Evolutionary conservation across 192 early-diverging fungal species (phyloP).

Genomic region (Paraglomus occultum): DNA sequence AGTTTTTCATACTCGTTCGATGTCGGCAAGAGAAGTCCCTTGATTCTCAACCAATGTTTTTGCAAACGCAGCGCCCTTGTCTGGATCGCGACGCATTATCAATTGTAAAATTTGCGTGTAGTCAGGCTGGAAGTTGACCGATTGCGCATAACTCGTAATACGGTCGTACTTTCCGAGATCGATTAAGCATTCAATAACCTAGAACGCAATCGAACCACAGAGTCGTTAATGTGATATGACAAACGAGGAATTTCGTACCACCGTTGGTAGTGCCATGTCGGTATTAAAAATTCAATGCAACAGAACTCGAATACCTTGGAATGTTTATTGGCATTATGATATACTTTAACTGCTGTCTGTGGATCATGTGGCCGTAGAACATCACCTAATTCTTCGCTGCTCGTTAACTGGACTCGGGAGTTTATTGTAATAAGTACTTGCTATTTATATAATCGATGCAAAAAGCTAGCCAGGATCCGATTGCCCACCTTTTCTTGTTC

Average conservation of each 20-base stretch:
- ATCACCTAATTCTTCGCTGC: conserved; percentile 98
- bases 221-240: neutral
- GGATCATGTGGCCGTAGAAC: conserved; percentile 90
- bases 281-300: too few relatives aligned
- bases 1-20: conserved; percentile 60
- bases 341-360: conserved; percentile 91
- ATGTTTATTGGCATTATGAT: conserved; percentile 90
- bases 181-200: conserved; percentile 93
- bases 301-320: conserved; percentile 65
- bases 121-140: conserved; percentile 91
- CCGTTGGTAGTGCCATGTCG: too few relatives aligned
- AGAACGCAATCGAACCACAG: neutral
- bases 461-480: conserved; percentile 1
- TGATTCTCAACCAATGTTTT: conserved; percentile 82
- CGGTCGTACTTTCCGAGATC: conserved; percentile 95
- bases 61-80: conserved; percentile 94
- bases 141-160: conserved; percentile 93
- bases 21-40: conserved; percentile 71
- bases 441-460: neutral
- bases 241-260: neutral
- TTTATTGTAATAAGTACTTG: neutral
- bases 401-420: conserved; percentile 62
- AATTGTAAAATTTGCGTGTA: conserved; percentile 87
- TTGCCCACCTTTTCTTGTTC: conserved; percentile 87
- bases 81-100: conserved; percentile 87